These are phyloP conservation scores for Rutidosis leptorrhynchoides DNA, from an alignment of 129 eudicot genomes.

Conservation along the genomic window DNA sequence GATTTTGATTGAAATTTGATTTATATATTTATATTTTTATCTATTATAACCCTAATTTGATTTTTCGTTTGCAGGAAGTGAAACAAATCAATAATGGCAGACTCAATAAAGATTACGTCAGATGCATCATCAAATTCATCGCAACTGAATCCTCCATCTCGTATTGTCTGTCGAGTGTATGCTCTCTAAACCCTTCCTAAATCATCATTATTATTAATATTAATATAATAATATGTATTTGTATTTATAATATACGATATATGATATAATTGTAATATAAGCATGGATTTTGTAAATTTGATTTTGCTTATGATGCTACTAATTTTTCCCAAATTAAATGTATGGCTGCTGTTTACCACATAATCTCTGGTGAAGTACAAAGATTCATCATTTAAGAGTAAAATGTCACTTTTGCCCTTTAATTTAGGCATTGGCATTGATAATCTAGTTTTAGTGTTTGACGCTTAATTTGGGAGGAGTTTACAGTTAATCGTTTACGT, in stretches of 20 bases:
- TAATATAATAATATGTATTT: background rate
- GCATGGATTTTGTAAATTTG: background rate
- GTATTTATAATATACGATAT: background rate
- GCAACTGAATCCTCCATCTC: constrained; percentile 51
- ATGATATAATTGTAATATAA: background rate
- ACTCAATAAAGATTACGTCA: constrained; percentile 29
- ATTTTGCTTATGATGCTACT: background rate
- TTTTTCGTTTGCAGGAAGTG: constrained; percentile 8
- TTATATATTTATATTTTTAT: too few species aligned
- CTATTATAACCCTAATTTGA: too few species aligned
- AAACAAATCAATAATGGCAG: constrained; percentile 37
- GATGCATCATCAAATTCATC: constrained; percentile 47
- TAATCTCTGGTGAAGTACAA: too few species aligned
- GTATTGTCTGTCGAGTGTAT: constrained; percentile 79
- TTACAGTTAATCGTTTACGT: background rate
- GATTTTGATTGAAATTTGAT: too few species aligned
- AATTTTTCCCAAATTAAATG: too few species aligned
- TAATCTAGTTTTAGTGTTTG: background rate
- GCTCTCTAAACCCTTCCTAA: constrained; percentile 27
- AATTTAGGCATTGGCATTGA: too few species aligned
- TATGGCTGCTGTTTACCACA: too few species aligned
- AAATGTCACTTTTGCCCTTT: too few species aligned
- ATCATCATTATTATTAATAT: too few species aligned
- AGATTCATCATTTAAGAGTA: too few species aligned
- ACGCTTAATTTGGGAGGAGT: too few species aligned